Evolutionary conservation across 2,329 filamentous ascomycete genomes (phyloP).

Genomic region (Penicillium occitanis): DNA sequence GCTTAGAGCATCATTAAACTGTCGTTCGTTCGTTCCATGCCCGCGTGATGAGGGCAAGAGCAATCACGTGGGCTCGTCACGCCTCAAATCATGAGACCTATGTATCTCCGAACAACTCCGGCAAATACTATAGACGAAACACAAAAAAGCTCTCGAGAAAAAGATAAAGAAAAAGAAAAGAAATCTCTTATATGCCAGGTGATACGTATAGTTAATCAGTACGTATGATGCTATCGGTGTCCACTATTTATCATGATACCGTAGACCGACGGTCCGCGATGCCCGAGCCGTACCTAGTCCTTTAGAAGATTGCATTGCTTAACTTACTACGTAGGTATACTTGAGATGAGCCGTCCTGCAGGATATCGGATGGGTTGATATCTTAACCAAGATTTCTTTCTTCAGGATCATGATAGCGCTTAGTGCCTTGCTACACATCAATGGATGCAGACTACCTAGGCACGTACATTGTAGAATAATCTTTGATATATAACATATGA

Average conservation of each 20-base stretch:
- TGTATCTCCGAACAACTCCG: neutral
- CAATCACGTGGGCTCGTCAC: neutral
- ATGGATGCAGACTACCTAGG: no score
- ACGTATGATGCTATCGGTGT: neutral
- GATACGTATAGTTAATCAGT: neutral
- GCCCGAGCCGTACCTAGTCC: neutral
- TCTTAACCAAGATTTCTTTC: no score
- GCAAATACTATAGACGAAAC: neutral
- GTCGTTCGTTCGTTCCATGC: neutral
- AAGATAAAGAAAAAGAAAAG: neutral
- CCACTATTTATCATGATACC: neutral
- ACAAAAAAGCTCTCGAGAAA: neutral
- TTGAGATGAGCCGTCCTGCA: neutral
- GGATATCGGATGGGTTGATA: no score
- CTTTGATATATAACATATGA: no score
- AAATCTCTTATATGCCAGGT: neutral
- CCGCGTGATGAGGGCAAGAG: conserved; percentile 1
- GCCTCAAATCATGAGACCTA: no score
- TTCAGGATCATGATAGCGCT: no score
- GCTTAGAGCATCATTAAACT: neutral
- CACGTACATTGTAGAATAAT: no score
- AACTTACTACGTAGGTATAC: neutral
- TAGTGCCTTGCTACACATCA: no score
- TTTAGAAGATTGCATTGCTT: neutral
- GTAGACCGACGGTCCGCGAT: neutral